Conservation (phyloP, 2,329 filamentous ascomycete species). For the Sporothrix sp. region DNA sequence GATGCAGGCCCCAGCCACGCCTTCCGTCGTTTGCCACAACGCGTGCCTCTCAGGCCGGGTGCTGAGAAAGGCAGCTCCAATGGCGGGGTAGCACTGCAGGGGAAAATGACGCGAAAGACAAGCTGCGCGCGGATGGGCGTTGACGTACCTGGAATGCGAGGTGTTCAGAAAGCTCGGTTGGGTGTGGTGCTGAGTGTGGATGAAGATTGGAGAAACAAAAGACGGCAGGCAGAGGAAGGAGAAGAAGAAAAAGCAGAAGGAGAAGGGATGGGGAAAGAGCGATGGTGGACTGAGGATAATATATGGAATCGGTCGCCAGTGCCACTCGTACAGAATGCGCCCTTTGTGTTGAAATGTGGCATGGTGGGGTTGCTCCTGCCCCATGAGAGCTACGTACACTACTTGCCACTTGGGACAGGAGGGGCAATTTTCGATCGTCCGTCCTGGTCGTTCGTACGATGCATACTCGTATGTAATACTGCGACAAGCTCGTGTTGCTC, state of each 20-base stretch:
- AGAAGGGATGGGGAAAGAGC: background rate
- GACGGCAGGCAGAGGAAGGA: background rate
- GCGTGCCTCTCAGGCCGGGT: background rate
- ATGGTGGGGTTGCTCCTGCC: conserved; percentile 9
- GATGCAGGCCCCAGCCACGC: background rate
- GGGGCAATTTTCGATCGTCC: conserved; percentile 1
- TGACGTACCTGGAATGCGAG: conserved; percentile 6
- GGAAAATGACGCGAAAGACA: background rate
- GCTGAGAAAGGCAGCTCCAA: background rate
- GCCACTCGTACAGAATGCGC: conserved; percentile 2
- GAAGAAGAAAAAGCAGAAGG: background rate
- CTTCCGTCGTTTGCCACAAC: background rate
- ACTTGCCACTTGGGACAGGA: conserved; percentile 7
- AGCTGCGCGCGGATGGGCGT: background rate
- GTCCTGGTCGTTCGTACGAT: background rate
- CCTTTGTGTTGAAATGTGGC: conserved; percentile 4
- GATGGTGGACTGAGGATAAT: conserved; percentile 12
- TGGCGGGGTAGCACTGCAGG: conserved; percentile 3
- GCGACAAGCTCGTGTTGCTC: no score
- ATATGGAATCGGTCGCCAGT: conserved; percentile 6
- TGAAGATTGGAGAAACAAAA: conserved; percentile 1
- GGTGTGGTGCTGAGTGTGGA: background rate
- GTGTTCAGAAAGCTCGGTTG: conserved; percentile 7
- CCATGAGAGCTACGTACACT: conserved; percentile 2
- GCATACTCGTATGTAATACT: no score